phyloP scores from a whole-genome alignment of 1,284 basidiomycete genomes.

The Phellopilus nigrolimitatus region DNA sequence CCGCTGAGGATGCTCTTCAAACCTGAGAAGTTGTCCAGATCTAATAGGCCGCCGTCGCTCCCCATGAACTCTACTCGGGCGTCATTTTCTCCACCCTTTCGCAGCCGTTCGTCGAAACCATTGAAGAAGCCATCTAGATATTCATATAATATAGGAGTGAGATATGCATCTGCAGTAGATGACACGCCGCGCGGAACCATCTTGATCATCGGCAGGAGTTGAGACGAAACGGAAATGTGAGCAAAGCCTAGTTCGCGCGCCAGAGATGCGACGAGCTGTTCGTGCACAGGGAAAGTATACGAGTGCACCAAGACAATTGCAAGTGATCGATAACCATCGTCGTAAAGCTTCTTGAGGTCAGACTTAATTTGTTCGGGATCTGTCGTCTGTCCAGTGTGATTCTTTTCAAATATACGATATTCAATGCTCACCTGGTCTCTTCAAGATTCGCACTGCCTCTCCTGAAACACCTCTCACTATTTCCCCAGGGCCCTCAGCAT shows the following conservation, averaged over 20 bases:
- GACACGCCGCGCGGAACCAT: conserved; percentile 92
- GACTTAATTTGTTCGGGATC: conserved; percentile 46
- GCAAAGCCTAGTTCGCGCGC: conserved; percentile 79
- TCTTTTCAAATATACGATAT: neutral
- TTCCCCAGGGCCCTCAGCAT: conserved; percentile 72
- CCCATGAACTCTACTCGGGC: conserved; percentile 81
- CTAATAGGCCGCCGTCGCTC: conserved; percentile 83
- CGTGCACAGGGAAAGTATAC: conserved; percentile 88
- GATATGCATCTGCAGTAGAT: conserved; percentile 93
- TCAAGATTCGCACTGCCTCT: conserved; percentile 86
- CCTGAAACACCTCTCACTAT: conserved; percentile 84
- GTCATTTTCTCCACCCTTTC: conserved; percentile 29
- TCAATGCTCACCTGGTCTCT: conserved; percentile 56
- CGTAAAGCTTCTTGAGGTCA: conserved; percentile 67
- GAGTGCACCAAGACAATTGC: conserved; percentile 88
- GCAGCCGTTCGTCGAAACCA: conserved; percentile 77
- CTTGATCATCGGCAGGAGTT: conserved; percentile 91
- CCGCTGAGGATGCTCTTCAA: conserved; percentile 86
- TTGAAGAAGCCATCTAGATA: conserved; percentile 93
- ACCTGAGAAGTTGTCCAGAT: conserved; percentile 82
- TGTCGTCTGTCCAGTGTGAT: conserved; percentile 25
- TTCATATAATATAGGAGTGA: conserved; percentile 82
- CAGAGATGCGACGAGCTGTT: conserved; percentile 65
- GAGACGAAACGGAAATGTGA: conserved; percentile 85
- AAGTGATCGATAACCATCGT: conserved; percentile 75